Evolutionary conservation across 2,329 filamentous ascomycete genomes (phyloP), one percentile per base, ranked within the genome.

Genomic region (Nemania sp.): DNA sequence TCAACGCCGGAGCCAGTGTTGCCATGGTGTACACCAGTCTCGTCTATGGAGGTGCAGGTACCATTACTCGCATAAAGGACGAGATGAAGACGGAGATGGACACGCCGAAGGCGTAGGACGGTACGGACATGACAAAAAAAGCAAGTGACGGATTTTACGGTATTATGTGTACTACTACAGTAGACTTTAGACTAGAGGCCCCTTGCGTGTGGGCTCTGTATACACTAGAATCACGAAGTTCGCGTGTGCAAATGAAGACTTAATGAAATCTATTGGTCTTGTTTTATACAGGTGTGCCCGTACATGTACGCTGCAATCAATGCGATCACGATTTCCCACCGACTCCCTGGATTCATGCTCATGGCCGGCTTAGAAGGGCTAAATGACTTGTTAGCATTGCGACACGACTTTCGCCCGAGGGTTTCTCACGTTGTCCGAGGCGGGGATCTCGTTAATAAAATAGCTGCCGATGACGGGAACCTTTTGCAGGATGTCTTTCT

Each of bases 21-120:
- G 91, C 91, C 2, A 94, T 96, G 84, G 80, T 96, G 47, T 97
- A 97, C 71, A 99, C 94, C 0, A 88, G 76, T 0, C 72, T 86
- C 66, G 80, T 84, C 1, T 88, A 88, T 57, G 82, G 82, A 11
- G 85, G 85, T 11, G 76, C 81, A 1, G 85, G 85, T 15, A 86
- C 83, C 2, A 72, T 87, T 15, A 86, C 84, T 39, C 75, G 82
- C 64, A 84, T 88, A 60, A 88, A 88, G 73, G 72, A 73, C 41
- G 82, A 88, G 75, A 81, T 88, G 76, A 77, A 73, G 64, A 70
- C 75, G 52, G 66, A 68, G 57, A 61, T 75, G 62, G 42, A 49
- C 17, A 40, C 56, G 43, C 48, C 52, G 6, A 60, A 60, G 33
- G 37, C 53, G 48, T 60, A 56, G 31, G 42, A 19, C 8, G 14